Conservation (phyloP, 495 filamentous ascomycete species). For the Neurospora sp. region DNA sequence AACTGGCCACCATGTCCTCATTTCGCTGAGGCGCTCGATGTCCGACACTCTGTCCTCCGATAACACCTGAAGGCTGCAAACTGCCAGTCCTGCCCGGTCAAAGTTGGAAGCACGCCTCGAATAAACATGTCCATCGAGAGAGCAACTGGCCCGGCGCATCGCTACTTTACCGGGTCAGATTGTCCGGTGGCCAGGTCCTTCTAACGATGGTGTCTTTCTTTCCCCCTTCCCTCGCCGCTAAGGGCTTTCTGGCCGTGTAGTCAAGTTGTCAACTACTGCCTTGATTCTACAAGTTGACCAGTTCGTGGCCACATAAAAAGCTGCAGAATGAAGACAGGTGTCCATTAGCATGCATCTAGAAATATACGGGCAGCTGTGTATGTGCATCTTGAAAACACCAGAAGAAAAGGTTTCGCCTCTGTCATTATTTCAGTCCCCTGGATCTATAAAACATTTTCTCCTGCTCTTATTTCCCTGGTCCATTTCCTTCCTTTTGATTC, state of each 20-base stretch:
- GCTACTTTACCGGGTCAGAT: no score
- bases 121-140: not conserved
- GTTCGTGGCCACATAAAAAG: no score
- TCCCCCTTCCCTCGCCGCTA: no score
- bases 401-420: not conserved
- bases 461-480: not conserved
- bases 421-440: no score
- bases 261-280: no score
- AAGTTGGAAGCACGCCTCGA: not conserved
- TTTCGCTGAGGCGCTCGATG: not conserved
- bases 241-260: no score
- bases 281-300: no score
- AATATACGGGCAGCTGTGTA: not conserved
- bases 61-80: not conserved
- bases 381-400: not conserved
- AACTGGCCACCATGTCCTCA: not conserved
- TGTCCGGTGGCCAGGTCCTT: no score
- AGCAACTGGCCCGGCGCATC: not conserved
- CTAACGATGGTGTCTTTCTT: no score
- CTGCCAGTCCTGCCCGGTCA: not conserved
- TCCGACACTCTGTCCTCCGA: not conserved
- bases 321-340: no score
- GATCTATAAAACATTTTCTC: no score
- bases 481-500: not conserved
- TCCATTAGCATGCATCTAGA: not conserved